Conservation (phyloP, 257 asterid genomes). For the Gentiana straminea region DNA sequence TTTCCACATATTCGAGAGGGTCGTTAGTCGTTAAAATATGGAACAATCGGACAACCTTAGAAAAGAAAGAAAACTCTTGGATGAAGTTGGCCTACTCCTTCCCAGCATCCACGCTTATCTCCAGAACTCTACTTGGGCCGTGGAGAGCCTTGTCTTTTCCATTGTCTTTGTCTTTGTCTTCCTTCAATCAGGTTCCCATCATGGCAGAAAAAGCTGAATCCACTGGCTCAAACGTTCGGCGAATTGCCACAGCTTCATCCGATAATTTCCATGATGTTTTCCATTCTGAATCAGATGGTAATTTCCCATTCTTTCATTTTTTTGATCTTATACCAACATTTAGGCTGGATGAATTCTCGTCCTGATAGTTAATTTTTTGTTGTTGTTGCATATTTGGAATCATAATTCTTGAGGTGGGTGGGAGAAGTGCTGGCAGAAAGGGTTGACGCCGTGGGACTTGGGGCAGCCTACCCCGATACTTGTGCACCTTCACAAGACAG, state of each 20-base stretch:
- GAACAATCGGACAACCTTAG: too few relatives aligned
- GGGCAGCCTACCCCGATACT: conserved; percentile 75
- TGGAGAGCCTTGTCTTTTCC: background rate
- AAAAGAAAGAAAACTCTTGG: too few relatives aligned
- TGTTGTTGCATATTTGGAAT: background rate
- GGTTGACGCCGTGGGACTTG: conserved; percentile 86
- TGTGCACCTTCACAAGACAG: conserved; percentile 47
- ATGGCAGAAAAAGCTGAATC: background rate
- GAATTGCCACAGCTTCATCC: conserved; percentile 8
- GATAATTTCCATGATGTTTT: conserved; percentile 33
- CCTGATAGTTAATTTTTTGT: background rate
- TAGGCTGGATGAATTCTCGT: background rate
- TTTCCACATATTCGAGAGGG: too few relatives aligned
- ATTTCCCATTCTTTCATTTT: background rate
- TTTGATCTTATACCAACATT: background rate
- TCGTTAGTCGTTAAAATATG: too few relatives aligned
- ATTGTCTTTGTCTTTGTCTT: background rate
- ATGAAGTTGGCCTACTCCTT: too few relatives aligned
- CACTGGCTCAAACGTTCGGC: background rate
- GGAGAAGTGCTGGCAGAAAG: conserved; percentile 74
- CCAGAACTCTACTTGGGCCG: background rate
- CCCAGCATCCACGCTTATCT: background rate
- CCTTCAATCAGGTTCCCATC: background rate
- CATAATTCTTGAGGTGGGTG: conserved; percentile 36
- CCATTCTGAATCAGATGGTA: conserved; percentile 38